Percentiles rank a stretch among this genome's conserved stretches.
phyloP scores from a whole-genome alignment of 1,284 basidiomycete species.

The Cryptococcus depauperatus region DNA sequence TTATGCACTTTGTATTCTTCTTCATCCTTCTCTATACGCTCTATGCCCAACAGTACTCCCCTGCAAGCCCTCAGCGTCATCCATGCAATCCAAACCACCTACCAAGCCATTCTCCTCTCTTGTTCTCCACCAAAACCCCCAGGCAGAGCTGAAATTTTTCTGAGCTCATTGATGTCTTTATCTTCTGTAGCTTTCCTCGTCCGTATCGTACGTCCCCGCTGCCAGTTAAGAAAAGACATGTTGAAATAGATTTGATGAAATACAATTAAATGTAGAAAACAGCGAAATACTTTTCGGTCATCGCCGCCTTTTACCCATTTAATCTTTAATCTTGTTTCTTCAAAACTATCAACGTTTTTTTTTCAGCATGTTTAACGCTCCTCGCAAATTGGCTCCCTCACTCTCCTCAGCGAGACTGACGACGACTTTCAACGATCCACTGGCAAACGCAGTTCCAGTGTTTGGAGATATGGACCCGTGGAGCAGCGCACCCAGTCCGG shows the following conservation, averaged over 20 bases:
- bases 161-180: constrained; percentile 25
- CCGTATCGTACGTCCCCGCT: constrained; percentile 21
- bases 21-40: not conserved
- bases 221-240: too few species aligned
- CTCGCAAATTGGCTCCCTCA: too few species aligned
- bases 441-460: constrained; percentile 26
- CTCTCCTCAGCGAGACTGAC: too few species aligned
- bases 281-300: too few species aligned
- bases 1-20: constrained; percentile 49
- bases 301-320: too few species aligned
- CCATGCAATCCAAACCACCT: constrained; percentile 6
- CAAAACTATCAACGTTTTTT: too few species aligned
- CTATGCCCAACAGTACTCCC: not conserved
- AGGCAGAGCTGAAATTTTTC: constrained; percentile 31
- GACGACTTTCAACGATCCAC: constrained; percentile 31
- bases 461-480: constrained; percentile 73
- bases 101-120: constrained; percentile 37
- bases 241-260: too few species aligned
- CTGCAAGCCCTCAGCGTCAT: too few species aligned
- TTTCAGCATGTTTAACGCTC: too few species aligned
- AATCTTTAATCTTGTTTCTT: too few species aligned
- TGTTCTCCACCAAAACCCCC: constrained; percentile 39
- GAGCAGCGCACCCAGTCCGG: constrained; percentile 57
- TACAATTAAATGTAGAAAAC: too few species aligned
- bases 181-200: constrained; percentile 28